Evolutionary conservation across 1,284 basidiomycete species (phyloP).

Genomic region (Cryptococcus jaspeensis): DNA sequence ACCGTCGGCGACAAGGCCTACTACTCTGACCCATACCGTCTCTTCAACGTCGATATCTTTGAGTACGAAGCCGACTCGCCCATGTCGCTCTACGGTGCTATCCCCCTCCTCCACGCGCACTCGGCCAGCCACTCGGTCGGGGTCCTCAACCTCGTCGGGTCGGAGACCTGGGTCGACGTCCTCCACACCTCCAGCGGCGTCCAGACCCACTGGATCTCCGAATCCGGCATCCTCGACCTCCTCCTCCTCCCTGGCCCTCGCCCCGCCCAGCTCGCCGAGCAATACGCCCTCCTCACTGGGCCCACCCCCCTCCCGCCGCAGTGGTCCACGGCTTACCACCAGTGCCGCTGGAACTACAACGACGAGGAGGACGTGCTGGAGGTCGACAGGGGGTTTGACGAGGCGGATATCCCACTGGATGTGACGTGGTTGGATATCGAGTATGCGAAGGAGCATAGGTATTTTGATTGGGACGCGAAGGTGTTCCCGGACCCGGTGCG

Average conservation of each 20-base stretch:
- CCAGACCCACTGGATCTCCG: conserved; percentile 93
- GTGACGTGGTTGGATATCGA: conserved; percentile 99
- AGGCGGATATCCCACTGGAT: conserved; percentile 91
- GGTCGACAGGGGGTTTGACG: conserved; percentile 87
- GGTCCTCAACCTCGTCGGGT: conserved; percentile 84
- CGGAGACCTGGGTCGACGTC: conserved; percentile 96
- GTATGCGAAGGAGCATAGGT: conserved; percentile 90
- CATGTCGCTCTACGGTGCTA: conserved; percentile 87
- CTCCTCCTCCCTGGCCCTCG: conserved; percentile 90
- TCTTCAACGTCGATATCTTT: conserved; percentile 96
- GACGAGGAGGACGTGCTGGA: conserved; percentile 82
- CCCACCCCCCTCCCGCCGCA: conserved; percentile 81
- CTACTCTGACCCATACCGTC: conserved; percentile 87
- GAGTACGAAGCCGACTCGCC: conserved; percentile 90
- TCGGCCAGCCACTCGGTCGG: conserved; percentile 75
- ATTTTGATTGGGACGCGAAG: conserved; percentile 95
- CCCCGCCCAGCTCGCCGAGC: conserved; percentile 74
- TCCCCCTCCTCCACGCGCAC: conserved; percentile 93
- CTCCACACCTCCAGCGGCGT: conserved; percentile 63
- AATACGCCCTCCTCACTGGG: conserved; percentile 83
- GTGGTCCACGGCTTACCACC: conserved; percentile 93
- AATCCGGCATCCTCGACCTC: conserved; percentile 92
- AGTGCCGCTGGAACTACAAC: conserved; percentile 98
- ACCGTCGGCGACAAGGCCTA: conserved; percentile 60
- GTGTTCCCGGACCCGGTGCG: conserved; percentile 89